phyloP scores from a whole-genome alignment of 2,329 filamentous ascomycete species.

The Aspergillus ustus region DNA sequence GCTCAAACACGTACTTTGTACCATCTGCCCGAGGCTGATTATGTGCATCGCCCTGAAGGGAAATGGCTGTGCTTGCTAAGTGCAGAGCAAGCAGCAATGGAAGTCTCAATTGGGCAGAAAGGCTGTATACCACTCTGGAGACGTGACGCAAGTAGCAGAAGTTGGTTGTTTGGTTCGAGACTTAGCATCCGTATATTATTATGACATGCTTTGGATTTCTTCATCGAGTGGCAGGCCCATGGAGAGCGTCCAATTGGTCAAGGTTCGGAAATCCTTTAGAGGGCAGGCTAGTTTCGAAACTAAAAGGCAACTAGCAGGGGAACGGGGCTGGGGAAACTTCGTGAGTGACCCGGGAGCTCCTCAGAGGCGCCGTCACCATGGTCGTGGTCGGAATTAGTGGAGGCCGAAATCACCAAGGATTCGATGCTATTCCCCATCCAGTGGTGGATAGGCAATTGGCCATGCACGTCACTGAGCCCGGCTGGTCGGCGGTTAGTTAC shows the following conservation, averaged over 20 bases:
- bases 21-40: not conserved
- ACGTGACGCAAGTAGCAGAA: conserved; percentile 4
- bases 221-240: conserved; percentile 13
- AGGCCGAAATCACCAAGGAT: conserved; percentile 17
- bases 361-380: conserved; percentile 28
- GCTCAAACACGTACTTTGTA: conserved; percentile 13
- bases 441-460: conserved; percentile 12
- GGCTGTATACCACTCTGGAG: not conserved
- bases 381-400: conserved; percentile 24
- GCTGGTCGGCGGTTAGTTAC: conserved; percentile 5
- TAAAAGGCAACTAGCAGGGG: conserved; percentile 23
- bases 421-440: conserved; percentile 13
- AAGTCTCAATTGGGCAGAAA: conserved; percentile 11
- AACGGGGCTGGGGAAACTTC: conserved; percentile 24
- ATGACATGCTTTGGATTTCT: conserved; percentile 8
- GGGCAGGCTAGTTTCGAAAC: conserved; percentile 19
- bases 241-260: conserved; percentile 5
- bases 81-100: not conserved
- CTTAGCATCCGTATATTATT: conserved; percentile 11
- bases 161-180: conserved; percentile 9
- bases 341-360: conserved; percentile 21
- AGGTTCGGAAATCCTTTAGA: conserved; percentile 5
- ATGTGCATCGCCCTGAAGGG: conserved; percentile 9
- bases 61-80: conserved; percentile 8
- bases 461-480: conserved; percentile 19